Conservation (phyloP, 768 basidiomycete genomes). For the Amanita subjunquillea region DNA sequence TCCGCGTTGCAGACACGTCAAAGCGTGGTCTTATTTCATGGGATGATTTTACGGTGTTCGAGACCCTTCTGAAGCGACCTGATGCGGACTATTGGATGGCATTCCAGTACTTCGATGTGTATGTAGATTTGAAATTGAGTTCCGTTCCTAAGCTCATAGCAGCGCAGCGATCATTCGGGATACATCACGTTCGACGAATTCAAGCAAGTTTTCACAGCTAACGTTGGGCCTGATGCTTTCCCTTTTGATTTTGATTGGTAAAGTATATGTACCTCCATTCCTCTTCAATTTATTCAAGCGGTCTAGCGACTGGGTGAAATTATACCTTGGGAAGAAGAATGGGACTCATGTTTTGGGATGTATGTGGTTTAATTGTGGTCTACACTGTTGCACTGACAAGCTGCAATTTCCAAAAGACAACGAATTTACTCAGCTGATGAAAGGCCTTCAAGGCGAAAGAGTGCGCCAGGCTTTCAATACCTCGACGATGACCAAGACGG, state of each 20-base stretch:
- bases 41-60: conserved; percentile 95
- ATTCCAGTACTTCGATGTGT: conserved; percentile 95
- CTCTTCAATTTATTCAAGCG: background rate
- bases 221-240: conserved; percentile 67
- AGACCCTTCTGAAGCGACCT: conserved; percentile 85
- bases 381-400: conserved; percentile 3
- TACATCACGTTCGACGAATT: conserved; percentile 92
- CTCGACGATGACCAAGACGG: conserved; percentile 88
- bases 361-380: conserved; percentile 28
- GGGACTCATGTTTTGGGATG: conserved; percentile 89
- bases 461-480: conserved; percentile 91
- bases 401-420: conserved; percentile 42
- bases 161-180: conserved; percentile 74
- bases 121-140: conserved; percentile 21
- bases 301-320: conserved; percentile 84
- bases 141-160: background rate
- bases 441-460: conserved; percentile 95
- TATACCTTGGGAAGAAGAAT: conserved; percentile 91
- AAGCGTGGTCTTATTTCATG: conserved; percentile 75
- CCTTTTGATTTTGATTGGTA: conserved; percentile 95
- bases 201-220: conserved; percentile 81
- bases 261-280: conserved; percentile 10
- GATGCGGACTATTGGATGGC: conserved; percentile 98
- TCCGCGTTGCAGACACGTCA: conserved; percentile 77
- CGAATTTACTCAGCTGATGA: conserved; percentile 98